phyloP scores from a whole-genome alignment of 2,329 filamentous ascomycete species.

The Biscogniauxia mediterranea region DNA sequence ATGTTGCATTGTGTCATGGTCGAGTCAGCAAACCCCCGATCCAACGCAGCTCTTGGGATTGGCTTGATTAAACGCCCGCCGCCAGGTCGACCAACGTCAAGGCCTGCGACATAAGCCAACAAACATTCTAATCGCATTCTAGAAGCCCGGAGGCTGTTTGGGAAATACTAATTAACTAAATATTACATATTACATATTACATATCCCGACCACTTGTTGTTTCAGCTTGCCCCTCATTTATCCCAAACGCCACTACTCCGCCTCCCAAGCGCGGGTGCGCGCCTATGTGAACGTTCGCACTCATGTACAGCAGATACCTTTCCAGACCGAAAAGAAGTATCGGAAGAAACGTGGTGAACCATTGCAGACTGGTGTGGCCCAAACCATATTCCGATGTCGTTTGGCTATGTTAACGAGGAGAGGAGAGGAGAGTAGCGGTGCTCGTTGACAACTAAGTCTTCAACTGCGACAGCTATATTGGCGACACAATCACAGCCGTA shows the following conservation, averaged over 20 bases:
- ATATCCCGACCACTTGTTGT: not conserved
- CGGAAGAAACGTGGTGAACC: not conserved
- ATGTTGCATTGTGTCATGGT: not conserved
- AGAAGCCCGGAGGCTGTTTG: not conserved
- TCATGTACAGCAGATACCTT: not conserved
- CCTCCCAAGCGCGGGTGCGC: not conserved
- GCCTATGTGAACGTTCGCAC: not conserved
- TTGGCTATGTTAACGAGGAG: no score
- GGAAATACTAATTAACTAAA: not conserved
- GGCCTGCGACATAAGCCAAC: not conserved
- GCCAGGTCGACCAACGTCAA: not conserved
- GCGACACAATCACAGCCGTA: not conserved
- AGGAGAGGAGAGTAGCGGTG: not conserved
- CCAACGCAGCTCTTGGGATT: not conserved
- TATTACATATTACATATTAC: not conserved
- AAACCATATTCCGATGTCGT: no score
- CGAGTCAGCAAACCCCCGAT: not conserved
- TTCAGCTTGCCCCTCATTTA: not conserved
- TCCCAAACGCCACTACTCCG: not conserved
- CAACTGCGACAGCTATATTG: not conserved
- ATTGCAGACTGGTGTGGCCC: not conserved
- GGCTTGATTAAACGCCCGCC: not conserved
- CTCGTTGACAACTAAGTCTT: not conserved
- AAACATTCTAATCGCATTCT: not conserved
- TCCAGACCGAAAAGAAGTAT: not conserved